Conservation (phyloP, 495 filamentous ascomycete genomes). For the Cenococcum geophilum region DNA sequence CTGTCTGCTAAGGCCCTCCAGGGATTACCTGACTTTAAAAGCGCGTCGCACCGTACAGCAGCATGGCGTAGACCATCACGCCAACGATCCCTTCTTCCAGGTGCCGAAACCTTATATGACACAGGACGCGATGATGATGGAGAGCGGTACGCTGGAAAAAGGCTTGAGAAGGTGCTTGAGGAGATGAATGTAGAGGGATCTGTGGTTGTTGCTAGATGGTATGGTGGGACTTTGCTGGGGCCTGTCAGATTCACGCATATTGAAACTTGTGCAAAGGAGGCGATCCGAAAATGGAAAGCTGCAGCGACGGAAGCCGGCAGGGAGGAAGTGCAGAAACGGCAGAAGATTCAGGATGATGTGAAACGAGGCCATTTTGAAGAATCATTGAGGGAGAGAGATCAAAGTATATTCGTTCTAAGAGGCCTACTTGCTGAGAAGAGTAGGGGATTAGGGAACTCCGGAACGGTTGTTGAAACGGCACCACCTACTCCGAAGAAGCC, state of each 20-base stretch:
- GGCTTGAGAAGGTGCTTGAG: conserved; percentile 38
- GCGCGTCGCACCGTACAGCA: conserved; percentile 42
- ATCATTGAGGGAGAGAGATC: conserved; percentile 37
- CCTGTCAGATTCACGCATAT: conserved; percentile 45
- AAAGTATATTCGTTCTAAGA: conserved; percentile 39
- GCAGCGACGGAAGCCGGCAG: conserved; percentile 20
- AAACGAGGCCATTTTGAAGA: conserved; percentile 29
- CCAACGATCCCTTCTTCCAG: conserved; percentile 29
- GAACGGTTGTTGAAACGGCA: conserved; percentile 1
- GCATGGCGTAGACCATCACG: conserved; percentile 38
- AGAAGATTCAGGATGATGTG: conserved; percentile 32
- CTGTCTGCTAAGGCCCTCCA: conserved; percentile 36
- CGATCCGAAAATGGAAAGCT: conserved; percentile 34
- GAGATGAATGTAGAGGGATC: conserved; percentile 35
- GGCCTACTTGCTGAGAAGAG: conserved; percentile 38
- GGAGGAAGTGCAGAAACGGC: conserved; percentile 28
- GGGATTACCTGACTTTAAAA: conserved; percentile 31
- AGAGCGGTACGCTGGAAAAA: conserved; percentile 41
- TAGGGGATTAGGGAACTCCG: conserved; percentile 3
- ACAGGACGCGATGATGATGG: conserved; percentile 45
- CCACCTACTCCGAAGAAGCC: conserved; percentile 28
- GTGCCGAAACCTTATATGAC: conserved; percentile 30
- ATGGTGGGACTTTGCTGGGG: conserved; percentile 43
- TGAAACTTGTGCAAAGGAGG: conserved; percentile 37
- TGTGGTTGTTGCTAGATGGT: conserved; percentile 46